Base-by-base conservation (phyloP, 129 eudicot species). In the Mikania micrantha region DNA sequence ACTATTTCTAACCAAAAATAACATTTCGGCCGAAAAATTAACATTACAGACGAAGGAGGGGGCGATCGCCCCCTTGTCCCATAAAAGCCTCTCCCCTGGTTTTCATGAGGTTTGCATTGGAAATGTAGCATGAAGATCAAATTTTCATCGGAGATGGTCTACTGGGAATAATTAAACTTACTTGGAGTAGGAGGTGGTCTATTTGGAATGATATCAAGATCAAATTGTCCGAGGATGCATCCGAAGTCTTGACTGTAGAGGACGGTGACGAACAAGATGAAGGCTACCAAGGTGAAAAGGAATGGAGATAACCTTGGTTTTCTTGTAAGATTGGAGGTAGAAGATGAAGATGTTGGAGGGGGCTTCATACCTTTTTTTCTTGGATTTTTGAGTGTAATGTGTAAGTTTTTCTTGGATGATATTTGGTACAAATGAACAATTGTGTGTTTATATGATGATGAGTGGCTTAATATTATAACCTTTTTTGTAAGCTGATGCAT, bases 191-290 rank as follows among this genome's bases (percentile, higher is more conserved):
- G 39, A 10, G 35, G 67, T 20, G 58, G 69, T 64, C 2, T 40
- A 13, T 28, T 35, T 28, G 77, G 73, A 27, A 10, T 31, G 28
- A 66, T 20, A 36, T 47, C 42, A 28, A 38, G 66, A 48, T 77
- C 87, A 15, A 78, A 61, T 17, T 72, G 78, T 10, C 66, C 58
- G 58, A 84, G 67, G 12, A 85, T 63, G 90, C 96, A 93, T 45
- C 85, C 69, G 77, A 93, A 72, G 67, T 89, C 90, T 62, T 89
- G 86, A 64, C 91, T 82, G 52, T 86, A 88, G 27, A 84, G 84
- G 62, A 89, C 9, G 56, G 82, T 85, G 71, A 82, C 86, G 40
- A 93, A 81, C 44, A 93, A 21, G 52, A 89, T 73, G 84, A 89
- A 86, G 40, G 82, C 84, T 52, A 93, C 21, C 7, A 86, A 58